Conservation (phyloP, 2,329 filamentous ascomycete species). For the Monascus ruber region DNA sequence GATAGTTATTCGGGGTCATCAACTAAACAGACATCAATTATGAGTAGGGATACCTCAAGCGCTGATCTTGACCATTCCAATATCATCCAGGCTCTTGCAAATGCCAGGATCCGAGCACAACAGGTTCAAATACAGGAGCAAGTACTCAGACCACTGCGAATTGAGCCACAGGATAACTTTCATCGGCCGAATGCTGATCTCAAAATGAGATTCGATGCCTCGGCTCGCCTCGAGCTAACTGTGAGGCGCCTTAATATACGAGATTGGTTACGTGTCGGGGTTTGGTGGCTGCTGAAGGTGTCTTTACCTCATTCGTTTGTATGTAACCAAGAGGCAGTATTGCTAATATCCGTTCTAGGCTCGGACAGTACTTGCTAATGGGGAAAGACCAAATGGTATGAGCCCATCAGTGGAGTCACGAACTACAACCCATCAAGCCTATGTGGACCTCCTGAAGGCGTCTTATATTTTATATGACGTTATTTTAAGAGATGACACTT, state of each 20-base stretch:
- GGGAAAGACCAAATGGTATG: constrained; percentile 10
- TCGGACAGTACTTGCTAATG: constrained; percentile 11
- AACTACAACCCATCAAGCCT: constrained; percentile 15
- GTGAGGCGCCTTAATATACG: constrained; percentile 12
- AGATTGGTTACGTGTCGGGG: constrained; percentile 20
- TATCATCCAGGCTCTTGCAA: constrained; percentile 10
- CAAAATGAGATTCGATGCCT: constrained; percentile 9
- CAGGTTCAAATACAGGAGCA: constrained; percentile 14
- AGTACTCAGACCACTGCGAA: constrained; percentile 14
- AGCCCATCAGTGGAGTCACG: constrained; percentile 12
- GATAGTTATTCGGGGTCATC: constrained; percentile 1
- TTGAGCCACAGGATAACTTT: constrained; percentile 13
- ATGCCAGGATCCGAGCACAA: constrained; percentile 16
- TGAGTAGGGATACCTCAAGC: constrained; percentile 1
- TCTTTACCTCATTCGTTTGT: background rate
- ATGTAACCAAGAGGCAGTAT: background rate
- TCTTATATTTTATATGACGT: constrained; percentile 23
- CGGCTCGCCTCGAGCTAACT: constrained; percentile 11
- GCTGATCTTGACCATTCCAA: constrained; percentile 2
- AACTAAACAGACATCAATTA: constrained; percentile 3
- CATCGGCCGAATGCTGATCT: constrained; percentile 14
- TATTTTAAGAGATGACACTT: constrained; percentile 13
- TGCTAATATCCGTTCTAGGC: constrained; percentile 7
- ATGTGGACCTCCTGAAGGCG: constrained; percentile 20
- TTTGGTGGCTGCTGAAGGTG: constrained; percentile 24